phyloP scores from a whole-genome alignment of 495 filamentous ascomycete species.

The Neurospora sp. region DNA sequence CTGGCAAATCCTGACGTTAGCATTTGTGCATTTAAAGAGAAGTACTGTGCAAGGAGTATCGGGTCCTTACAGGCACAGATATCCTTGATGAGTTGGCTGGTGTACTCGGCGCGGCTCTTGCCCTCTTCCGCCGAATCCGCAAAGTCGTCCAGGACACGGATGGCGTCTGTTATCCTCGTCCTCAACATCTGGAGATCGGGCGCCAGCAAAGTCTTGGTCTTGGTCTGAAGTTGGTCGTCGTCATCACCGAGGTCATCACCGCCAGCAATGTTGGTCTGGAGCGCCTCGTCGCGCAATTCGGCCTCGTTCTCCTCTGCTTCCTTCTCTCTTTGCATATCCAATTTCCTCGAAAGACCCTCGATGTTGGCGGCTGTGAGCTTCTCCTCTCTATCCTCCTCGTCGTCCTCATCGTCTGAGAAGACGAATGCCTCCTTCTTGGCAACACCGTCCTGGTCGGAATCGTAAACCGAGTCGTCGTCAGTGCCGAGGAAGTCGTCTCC shows the following conservation, averaged over 20 bases:
- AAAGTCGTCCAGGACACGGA: constrained; percentile 85
- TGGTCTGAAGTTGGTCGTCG: constrained; percentile 32
- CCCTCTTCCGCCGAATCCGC: constrained; percentile 65
- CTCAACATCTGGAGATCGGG: constrained; percentile 86
- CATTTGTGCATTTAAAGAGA: neutral
- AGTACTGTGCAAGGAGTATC: neutral
- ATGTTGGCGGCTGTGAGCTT: constrained; percentile 93
- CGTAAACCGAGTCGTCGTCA: constrained; percentile 56
- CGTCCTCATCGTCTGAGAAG: constrained; percentile 94
- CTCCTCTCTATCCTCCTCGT: constrained; percentile 80
- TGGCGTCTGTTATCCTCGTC: constrained; percentile 83
- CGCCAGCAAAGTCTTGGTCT: constrained; percentile 48
- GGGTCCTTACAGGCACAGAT: constrained; percentile 56
- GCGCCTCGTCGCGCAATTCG: constrained; percentile 72
- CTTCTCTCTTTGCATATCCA: constrained; percentile 59
- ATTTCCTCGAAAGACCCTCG: constrained; percentile 70
- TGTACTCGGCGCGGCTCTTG: constrained; percentile 78
- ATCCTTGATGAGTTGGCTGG: constrained; percentile 74
- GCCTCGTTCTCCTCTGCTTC: constrained; percentile 70
- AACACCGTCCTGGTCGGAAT: constrained; percentile 56
- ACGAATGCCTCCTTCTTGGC: constrained; percentile 53
- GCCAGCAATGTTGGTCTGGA: constrained; percentile 93
- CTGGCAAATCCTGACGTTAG: neutral
- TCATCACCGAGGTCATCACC: constrained; percentile 43
- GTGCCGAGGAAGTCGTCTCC: constrained; percentile 49